Percentiles rank a stretch among this genome's conserved stretches.
phyloP scores from a whole-genome alignment of 768 basidiomycete genomes.

The Lepiota venenata region DNA sequence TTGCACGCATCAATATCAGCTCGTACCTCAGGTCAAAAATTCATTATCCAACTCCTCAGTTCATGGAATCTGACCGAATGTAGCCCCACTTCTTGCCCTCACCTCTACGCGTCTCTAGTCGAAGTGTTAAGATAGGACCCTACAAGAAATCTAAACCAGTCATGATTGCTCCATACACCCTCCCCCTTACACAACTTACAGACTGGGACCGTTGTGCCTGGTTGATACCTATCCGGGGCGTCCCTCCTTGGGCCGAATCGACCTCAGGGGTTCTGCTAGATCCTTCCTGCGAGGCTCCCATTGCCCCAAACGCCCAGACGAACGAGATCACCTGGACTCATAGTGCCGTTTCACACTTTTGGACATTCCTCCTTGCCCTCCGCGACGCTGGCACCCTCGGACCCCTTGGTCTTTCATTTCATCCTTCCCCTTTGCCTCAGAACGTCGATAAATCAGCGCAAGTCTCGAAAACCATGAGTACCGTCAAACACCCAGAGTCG shows the following conservation, averaged over 20 bases:
- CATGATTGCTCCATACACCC: slow-evolving; percentile 1
- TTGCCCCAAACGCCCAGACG: neutral
- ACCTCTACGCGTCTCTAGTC: neutral
- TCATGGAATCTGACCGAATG: neutral
- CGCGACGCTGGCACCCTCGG: slow-evolving; percentile 3
- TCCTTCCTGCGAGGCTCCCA: neutral
- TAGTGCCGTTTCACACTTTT: neutral
- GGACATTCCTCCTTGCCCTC: slow-evolving; percentile 2
- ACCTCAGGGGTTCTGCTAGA: neutral
- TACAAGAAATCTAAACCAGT: slow-evolving; percentile 7
- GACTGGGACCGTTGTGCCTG: slow-evolving; percentile 7
- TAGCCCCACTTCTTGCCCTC: slow-evolving; percentile 7
- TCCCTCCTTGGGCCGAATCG: neutral
- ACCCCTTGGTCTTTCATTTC: slow-evolving; percentile 3
- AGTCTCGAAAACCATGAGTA: neutral
- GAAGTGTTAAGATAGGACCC: neutral
- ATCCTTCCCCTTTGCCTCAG: neutral
- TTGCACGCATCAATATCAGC: neutral
- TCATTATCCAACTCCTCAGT: neutral
- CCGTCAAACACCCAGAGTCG: neutral
- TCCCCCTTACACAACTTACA: neutral
- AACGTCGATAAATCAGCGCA: neutral
- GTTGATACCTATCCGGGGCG: slow-evolving; percentile 5
- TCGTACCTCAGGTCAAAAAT: slow-evolving; percentile 3
- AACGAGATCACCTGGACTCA: slow-evolving; percentile 7